Percentiles rank a stretch among this genome's conserved stretches.
Conservation (phyloP, 1,139 yeast genomes). For the Saccharomyces pastorianus region DNA sequence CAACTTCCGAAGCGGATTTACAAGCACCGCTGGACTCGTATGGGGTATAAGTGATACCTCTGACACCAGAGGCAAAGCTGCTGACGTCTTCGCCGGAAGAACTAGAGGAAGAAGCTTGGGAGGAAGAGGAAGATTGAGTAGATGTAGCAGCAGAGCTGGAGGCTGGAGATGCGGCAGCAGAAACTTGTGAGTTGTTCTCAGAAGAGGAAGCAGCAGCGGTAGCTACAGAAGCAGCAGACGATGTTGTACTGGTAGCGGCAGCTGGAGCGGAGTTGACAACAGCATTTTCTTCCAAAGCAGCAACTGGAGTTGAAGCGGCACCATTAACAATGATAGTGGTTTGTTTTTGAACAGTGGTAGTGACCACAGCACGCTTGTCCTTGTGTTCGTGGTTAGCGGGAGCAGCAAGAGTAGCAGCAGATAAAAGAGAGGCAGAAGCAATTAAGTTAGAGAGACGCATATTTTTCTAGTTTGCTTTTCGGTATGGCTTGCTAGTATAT, state of each 20-base stretch:
- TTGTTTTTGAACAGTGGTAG: constrained; percentile 37
- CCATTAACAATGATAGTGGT: constrained; percentile 31
- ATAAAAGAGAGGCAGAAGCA: constrained; percentile 31
- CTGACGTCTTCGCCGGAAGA: constrained; percentile 24
- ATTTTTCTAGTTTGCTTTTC: background rate
- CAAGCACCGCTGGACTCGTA: constrained; percentile 65
- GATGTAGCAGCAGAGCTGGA: constrained; percentile 17
- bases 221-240: constrained; percentile 19
- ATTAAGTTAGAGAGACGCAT: constrained; percentile 33
- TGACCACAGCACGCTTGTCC: constrained; percentile 41
- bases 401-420: constrained; percentile 34
- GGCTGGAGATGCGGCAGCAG: constrained; percentile 22
- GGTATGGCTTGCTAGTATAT: background rate
- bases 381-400: constrained; percentile 39
- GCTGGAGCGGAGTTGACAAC: constrained; percentile 22
- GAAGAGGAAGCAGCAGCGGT: constrained; percentile 13
- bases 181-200: constrained; percentile 19
- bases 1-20: constrained; percentile 53
- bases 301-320: constrained; percentile 13
- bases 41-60: constrained; percentile 80
- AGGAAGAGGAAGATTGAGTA: constrained; percentile 23
- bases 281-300: constrained; percentile 17
- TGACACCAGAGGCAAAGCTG: constrained; percentile 34
- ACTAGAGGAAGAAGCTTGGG: constrained; percentile 17
- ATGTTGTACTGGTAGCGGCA: constrained; percentile 20